Evolutionary conservation across 2,329 filamentous ascomycete genomes (phyloP).

Genomic region (Hypoxylon sp.): DNA sequence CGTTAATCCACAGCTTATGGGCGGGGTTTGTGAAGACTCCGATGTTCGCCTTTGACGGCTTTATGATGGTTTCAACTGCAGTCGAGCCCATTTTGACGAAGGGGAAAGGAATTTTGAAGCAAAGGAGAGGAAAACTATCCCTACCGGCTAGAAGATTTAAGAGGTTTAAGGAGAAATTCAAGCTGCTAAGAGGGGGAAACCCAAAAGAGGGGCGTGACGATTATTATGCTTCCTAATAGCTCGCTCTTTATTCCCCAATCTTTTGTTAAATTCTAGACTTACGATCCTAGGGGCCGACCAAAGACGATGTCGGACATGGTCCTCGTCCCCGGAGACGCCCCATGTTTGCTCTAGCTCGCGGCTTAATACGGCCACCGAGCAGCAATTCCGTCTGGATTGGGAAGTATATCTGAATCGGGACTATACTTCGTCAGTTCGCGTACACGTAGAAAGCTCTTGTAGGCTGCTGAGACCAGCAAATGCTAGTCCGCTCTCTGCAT

Average conservation of each 20-base stretch:
- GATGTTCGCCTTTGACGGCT: slow-evolving; percentile 85
- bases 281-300: slow-evolving; percentile 27
- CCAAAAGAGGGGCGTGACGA: slow-evolving; percentile 47
- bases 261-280: slow-evolving; percentile 35
- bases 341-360: slow-evolving; percentile 27
- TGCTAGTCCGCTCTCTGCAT: slow-evolving; percentile 23
- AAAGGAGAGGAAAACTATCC: slow-evolving; percentile 7
- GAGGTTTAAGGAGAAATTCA: slow-evolving; percentile 36
- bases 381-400: slow-evolving; percentile 35
- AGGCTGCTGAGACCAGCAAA: slow-evolving; percentile 20
- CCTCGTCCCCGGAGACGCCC: slow-evolving; percentile 17
- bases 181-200: slow-evolving; percentile 34
- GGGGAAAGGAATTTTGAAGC: slow-evolving; percentile 1
- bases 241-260: slow-evolving; percentile 30
- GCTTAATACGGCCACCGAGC: slow-evolving; percentile 36
- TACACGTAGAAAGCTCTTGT: slow-evolving; percentile 30
- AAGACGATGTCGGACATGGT: slow-evolving; percentile 43
- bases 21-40: slow-evolving; percentile 95
- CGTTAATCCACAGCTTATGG: slow-evolving; percentile 90
- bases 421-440: slow-evolving; percentile 25
- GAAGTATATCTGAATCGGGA: slow-evolving; percentile 31
- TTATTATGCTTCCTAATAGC: slow-evolving; percentile 38
- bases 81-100: slow-evolving; percentile 49
- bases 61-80: slow-evolving; percentile 55
- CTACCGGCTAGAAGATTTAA: slow-evolving; percentile 20